Evolutionary conservation across 1,284 basidiomycete species (phyloP), one percentile per base, ranked within the genome.

Genomic region (Cystobasidium sp.): DNA sequence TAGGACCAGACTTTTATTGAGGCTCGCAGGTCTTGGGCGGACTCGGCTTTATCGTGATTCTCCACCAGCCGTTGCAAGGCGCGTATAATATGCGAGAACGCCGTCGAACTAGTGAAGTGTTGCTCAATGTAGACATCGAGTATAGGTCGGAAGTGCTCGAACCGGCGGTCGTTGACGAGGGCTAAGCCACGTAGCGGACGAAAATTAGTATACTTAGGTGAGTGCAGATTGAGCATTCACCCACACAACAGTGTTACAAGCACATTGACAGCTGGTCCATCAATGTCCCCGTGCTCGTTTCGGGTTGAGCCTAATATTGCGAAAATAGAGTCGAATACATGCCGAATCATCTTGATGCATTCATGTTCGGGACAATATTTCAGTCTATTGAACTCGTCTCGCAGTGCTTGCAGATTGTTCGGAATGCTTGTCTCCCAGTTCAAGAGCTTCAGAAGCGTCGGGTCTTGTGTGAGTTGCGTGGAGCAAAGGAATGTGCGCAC

Each of bases 1-100:
- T 96, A 94, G 79, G 94, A 91, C 93, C 94, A 97, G 22, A 98
- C 95, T 82, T 97, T 97, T 78, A 99, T 86, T 14, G 94, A 91
- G 0, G 93, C 89, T 49, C 95, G 89, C 68, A 97, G 86, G 18
- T 88, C 86, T 24, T 90, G 89, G 0, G 91, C 92, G 3, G 87
- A 89, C 43, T 94, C 92, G 10, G 86, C 85, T 7, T 88, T 86
- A 0, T 88, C 88, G 0, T 93, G 93, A 75, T 91, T 88, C 31
- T 85, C 85, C 66, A 97, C 86, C 6, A 97, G 88, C 20, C 88
- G 86, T 80, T 92, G 91, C 91, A 97, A 92, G 6, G 93, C 92
- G 75, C 88, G 88, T 51, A 95, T 87, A 78, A 97, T 89, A 79
- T 90, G 91, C 18, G 89, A 89, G 0, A 91, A 89, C 0, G 92